Percentiles rank a stretch among this genome's conserved stretches.
These are phyloP conservation scores for Marasmius fiardii DNA, from an alignment of 1,284 basidiomycete genomes.

Conservation along the genomic window DNA sequence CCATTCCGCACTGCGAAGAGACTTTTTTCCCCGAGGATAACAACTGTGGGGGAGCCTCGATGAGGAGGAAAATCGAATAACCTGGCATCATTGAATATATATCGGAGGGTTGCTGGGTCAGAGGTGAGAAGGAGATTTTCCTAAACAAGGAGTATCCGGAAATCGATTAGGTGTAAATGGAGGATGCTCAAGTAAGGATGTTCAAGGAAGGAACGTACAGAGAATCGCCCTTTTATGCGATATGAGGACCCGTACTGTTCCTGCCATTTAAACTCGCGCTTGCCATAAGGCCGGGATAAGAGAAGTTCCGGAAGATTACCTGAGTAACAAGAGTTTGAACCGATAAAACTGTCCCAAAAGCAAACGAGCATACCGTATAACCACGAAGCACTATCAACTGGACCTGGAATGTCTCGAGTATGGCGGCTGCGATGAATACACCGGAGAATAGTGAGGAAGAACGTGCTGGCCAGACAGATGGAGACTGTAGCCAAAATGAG, in stretches of 20 bases:
- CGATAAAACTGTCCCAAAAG: too few relatives aligned
- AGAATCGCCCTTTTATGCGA: constrained; percentile 2
- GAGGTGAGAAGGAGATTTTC: background rate
- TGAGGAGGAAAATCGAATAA: background rate
- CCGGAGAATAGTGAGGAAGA: too few relatives aligned
- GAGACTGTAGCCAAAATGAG: too few relatives aligned
- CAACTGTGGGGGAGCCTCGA: background rate
- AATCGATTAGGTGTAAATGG: background rate
- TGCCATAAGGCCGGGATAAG: constrained; percentile 3
- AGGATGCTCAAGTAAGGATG: background rate
- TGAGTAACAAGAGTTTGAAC: background rate
- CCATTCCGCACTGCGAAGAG: background rate
- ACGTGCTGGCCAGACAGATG: too few relatives aligned
- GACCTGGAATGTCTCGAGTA: too few relatives aligned
- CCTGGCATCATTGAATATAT: background rate
- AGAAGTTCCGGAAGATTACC: constrained; percentile 9
- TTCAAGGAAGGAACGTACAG: background rate
- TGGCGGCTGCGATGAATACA: too few relatives aligned
- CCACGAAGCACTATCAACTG: too few relatives aligned
- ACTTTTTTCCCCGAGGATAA: background rate
- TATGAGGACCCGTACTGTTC: constrained; percentile 3
- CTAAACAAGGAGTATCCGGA: background rate
- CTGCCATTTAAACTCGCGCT: constrained; percentile 6
- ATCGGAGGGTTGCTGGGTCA: background rate
- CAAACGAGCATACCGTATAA: too few relatives aligned